Evolutionary conservation across 768 basidiomycete species (phyloP).

Genomic region (Tricholoma terreum): DNA sequence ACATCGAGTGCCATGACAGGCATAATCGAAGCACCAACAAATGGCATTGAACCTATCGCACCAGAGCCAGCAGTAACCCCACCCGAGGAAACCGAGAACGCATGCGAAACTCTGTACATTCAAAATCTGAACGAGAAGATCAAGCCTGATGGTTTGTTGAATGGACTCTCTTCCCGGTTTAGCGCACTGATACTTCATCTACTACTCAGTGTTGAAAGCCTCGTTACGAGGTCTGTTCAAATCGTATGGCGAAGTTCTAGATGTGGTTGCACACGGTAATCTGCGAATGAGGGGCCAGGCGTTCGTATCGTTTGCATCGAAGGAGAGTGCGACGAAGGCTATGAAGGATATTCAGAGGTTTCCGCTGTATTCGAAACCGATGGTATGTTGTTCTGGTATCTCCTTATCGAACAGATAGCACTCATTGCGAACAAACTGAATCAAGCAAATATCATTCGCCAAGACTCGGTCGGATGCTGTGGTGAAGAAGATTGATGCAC

Average conservation of each 20-base stretch:
- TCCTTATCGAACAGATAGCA: slow-evolving; percentile 1
- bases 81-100: slow-evolving; percentile 40
- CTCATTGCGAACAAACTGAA: background rate
- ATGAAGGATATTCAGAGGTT: slow-evolving; percentile 92
- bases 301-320: slow-evolving; percentile 86
- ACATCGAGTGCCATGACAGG: slow-evolving; percentile 30
- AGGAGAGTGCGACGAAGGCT: slow-evolving; percentile 83
- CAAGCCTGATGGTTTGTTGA: slow-evolving; percentile 61
- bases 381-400: slow-evolving; percentile 59
- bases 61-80: slow-evolving; percentile 5
- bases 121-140: slow-evolving; percentile 97
- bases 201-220: slow-evolving; percentile 71
- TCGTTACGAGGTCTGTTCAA: slow-evolving; percentile 89
- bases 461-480: slow-evolving; percentile 86
- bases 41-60: slow-evolving; percentile 14
- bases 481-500: slow-evolving; percentile 69
- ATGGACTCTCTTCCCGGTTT: background rate
- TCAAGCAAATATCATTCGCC: slow-evolving; percentile 94
- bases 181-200: slow-evolving; percentile 6
- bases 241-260: slow-evolving; percentile 87
- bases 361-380: slow-evolving; percentile 93
- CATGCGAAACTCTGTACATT: slow-evolving; percentile 89
- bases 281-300: slow-evolving; percentile 98
- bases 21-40: slow-evolving; percentile 17
- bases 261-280: slow-evolving; percentile 94